phyloP scores from a whole-genome alignment of 2,329 filamentous ascomycete species.

The Apiospora rasikravindrae region DNA sequence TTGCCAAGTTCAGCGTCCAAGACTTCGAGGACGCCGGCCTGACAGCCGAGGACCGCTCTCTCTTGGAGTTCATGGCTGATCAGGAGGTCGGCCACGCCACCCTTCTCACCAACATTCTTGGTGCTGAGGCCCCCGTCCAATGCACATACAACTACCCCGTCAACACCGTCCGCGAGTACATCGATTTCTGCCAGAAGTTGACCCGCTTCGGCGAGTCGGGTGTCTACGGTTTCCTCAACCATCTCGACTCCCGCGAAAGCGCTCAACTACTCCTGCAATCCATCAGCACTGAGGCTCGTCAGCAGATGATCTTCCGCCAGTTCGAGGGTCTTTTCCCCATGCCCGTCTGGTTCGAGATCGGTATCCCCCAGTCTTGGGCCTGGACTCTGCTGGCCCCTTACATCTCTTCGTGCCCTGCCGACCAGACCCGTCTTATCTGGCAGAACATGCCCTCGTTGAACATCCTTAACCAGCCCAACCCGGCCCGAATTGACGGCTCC shows the following conservation, averaged over 20 bases:
- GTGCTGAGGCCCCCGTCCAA: conserved; percentile 69
- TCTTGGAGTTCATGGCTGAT: conserved; percentile 78
- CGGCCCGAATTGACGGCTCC: conserved; percentile 68
- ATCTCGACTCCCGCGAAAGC: conserved; percentile 77
- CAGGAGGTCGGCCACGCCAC: conserved; percentile 82
- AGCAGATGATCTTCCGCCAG: conserved; percentile 85
- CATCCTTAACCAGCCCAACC: conserved; percentile 79
- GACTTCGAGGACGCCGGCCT: conserved; percentile 75
- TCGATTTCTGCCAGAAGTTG: conserved; percentile 87
- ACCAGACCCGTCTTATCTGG: conserved; percentile 79
- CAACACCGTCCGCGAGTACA: conserved; percentile 73
- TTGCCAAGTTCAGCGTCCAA: conserved; percentile 69
- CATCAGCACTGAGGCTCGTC: conserved; percentile 79
- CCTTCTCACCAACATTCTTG: conserved; percentile 78
- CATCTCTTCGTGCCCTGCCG: conserved; percentile 75
- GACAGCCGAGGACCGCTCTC: conserved; percentile 68
- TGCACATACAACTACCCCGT: conserved; percentile 86
- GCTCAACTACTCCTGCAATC: conserved; percentile 76
- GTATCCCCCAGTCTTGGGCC: conserved; percentile 82
- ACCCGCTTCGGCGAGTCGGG: conserved; percentile 81
- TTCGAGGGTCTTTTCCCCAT: conserved; percentile 81
- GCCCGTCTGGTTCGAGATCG: conserved; percentile 82
- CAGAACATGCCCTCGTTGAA: conserved; percentile 80
- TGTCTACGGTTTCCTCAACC: conserved; percentile 80
- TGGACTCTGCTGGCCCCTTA: conserved; percentile 85